A percentile compares a stretch with the other conserved stretches of the same genome.
Conservation (phyloP, 805 yeast genomes). For the Candida railenensis region DNA sequence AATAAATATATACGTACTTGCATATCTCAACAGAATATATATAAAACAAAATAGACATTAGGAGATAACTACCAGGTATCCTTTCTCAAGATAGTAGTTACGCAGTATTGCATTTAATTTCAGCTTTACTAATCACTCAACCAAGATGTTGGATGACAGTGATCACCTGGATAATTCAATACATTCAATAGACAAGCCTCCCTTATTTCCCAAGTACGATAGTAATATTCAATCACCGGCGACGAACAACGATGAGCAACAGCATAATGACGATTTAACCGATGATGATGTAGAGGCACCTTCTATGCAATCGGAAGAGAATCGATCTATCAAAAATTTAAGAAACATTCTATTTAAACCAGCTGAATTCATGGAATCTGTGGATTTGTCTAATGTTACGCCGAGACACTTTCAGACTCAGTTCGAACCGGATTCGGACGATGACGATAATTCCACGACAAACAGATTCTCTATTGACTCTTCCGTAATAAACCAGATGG, state of each 20-base stretch:
- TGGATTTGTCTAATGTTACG: background rate
- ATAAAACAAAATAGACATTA: no score
- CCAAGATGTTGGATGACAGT: background rate
- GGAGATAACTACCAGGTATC: no score
- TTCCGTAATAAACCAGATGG: slow-evolving; percentile 22
- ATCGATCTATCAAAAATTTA: slow-evolving; percentile 4
- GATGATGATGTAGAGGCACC: background rate
- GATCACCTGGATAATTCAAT: background rate
- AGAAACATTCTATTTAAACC: slow-evolving; percentile 5
- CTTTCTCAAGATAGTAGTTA: no score
- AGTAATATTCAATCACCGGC: background rate
- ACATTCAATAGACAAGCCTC: background rate
- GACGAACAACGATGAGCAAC: background rate
- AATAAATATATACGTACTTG: no score
- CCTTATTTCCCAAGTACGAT: background rate
- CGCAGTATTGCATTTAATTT: no score
- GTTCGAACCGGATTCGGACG: slow-evolving; percentile 19
- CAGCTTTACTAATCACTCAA: background rate
- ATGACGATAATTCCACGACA: slow-evolving; percentile 11
- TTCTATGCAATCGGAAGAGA: slow-evolving; percentile 1
- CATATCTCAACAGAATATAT: no score
- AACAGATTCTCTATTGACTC: slow-evolving; percentile 20
- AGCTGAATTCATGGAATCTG: slow-evolving; percentile 1
- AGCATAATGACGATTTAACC: background rate
- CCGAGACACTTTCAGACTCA: slow-evolving; percentile 12